A percentile compares a stretch with the other conserved stretches of the same genome.
Conservation (phyloP, 768 basidiomycete species). For the Pholiota conissans region DNA sequence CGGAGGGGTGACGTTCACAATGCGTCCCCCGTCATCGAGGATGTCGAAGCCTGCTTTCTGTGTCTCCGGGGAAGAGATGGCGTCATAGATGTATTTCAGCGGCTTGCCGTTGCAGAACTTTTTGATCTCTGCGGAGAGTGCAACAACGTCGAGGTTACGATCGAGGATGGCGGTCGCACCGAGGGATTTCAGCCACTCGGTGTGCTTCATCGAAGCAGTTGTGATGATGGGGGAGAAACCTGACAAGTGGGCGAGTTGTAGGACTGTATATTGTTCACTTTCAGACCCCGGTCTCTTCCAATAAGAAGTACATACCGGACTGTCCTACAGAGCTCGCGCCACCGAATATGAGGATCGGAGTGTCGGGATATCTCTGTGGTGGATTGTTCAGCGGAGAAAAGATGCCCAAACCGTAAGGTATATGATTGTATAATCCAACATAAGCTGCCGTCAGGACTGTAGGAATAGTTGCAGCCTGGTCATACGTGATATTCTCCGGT, state of each 20-base stretch:
- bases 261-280: slow-evolving; percentile 12
- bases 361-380: slow-evolving; percentile 37
- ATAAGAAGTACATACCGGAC: slow-evolving; percentile 34
- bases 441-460: slow-evolving; percentile 29
- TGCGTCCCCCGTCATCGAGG: slow-evolving; percentile 33
- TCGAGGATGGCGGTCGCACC: slow-evolving; percentile 43
- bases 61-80: slow-evolving; percentile 21
- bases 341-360: slow-evolving; percentile 47
- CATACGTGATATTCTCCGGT: slow-evolving; percentile 36
- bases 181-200: slow-evolving; percentile 30
- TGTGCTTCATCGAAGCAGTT: slow-evolving; percentile 31
- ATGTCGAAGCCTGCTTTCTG: slow-evolving; percentile 23
- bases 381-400: slow-evolving; percentile 16
- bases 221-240: slow-evolving; percentile 43
- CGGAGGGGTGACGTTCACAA: too few relatives aligned
- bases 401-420: slow-evolving; percentile 8
- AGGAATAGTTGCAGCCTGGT: slow-evolving; percentile 38
- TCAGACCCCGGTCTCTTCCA: too few relatives aligned
- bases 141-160: slow-evolving; percentile 15
- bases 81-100: slow-evolving; percentile 24
- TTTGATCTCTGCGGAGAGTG: slow-evolving; percentile 19
- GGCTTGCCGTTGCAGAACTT: slow-evolving; percentile 19
- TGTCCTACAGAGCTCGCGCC: slow-evolving; percentile 50
- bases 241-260: slow-evolving; percentile 38
- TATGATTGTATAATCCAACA: slow-evolving; percentile 34